Conservation (phyloP, 345 rosid genomes). For the Brassica cretica region DNA sequence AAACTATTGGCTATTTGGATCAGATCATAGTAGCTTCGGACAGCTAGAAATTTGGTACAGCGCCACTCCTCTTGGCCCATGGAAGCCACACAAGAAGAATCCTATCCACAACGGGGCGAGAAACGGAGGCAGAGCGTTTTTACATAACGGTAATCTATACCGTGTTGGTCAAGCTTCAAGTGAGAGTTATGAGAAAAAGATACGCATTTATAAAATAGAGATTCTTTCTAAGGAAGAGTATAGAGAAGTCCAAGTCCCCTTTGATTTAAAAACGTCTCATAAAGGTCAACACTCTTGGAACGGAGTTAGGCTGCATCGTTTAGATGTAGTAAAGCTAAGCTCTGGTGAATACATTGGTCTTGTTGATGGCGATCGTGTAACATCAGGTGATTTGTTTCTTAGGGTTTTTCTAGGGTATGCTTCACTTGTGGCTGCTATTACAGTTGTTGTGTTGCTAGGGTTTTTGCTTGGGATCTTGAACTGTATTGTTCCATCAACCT, state of each 20-base stretch:
- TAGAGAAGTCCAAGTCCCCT: conserved; percentile 75
- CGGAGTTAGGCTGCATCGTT: conserved; percentile 79
- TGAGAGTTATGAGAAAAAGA: conserved; percentile 67
- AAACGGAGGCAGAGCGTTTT: conserved; percentile 89
- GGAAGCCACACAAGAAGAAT: conserved; percentile 90
- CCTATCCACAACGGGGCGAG: conserved; percentile 86
- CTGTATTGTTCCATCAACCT: conserved; percentile 76
- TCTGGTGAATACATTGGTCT: conserved; percentile 84
- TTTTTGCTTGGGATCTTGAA: conserved; percentile 71
- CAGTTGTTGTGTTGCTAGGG: conserved; percentile 55
- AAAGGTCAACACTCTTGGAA: conserved; percentile 87
- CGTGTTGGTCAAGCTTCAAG: conserved; percentile 97
- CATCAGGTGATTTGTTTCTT: conserved; percentile 60
- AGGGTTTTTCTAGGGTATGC: conserved; percentile 70
- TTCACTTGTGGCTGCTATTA: conserved; percentile 60
- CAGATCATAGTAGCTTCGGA: conserved; percentile 81
- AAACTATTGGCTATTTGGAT: conserved; percentile 78
- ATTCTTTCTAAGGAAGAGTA: conserved; percentile 61
- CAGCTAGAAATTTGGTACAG: conserved; percentile 89
- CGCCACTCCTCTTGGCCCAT: conserved; percentile 84
- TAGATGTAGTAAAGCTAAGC: conserved; percentile 70
- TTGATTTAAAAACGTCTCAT: conserved; percentile 45
- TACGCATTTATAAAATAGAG: conserved; percentile 66
- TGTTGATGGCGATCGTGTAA: conserved; percentile 88
- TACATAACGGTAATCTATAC: conserved; percentile 66